Conservation (phyloP, 768 basidiomycete genomes). For the Leccinum barrowsii region DNA sequence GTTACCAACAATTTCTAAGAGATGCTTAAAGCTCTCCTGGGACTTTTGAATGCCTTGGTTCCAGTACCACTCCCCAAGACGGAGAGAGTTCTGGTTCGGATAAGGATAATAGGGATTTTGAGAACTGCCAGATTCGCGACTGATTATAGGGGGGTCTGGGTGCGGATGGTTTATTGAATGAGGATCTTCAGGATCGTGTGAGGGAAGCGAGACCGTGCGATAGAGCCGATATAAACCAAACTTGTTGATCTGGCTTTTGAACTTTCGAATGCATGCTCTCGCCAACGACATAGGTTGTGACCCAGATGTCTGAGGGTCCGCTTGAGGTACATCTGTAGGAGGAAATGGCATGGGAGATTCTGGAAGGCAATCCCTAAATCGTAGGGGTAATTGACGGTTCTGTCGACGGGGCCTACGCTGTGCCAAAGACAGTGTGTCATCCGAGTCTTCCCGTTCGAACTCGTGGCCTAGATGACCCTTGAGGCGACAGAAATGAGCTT, state of each 20-base stretch:
- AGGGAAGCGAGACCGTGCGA: neutral
- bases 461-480: neutral
- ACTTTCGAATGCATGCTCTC: neutral
- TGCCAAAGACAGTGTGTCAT: neutral
- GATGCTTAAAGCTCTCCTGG: neutral
- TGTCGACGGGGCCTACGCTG: neutral
- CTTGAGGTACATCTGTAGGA: neutral
- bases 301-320: neutral
- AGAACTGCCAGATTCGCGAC: neutral
- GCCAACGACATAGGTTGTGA: neutral
- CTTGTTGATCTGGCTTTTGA: neutral
- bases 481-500: neutral
- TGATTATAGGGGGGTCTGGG: neutral
- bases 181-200: neutral
- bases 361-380: neutral
- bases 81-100: neutral
- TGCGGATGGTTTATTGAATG: neutral
- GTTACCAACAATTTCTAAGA: neutral
- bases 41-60: neutral
- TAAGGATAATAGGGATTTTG: neutral
- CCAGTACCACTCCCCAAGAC: neutral
- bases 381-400: neutral
- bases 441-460: neutral
- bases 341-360: neutral
- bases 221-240: neutral